Conservation (phyloP, 2,329 filamentous ascomycete genomes). For the Trichoderma endophyticum region DNA sequence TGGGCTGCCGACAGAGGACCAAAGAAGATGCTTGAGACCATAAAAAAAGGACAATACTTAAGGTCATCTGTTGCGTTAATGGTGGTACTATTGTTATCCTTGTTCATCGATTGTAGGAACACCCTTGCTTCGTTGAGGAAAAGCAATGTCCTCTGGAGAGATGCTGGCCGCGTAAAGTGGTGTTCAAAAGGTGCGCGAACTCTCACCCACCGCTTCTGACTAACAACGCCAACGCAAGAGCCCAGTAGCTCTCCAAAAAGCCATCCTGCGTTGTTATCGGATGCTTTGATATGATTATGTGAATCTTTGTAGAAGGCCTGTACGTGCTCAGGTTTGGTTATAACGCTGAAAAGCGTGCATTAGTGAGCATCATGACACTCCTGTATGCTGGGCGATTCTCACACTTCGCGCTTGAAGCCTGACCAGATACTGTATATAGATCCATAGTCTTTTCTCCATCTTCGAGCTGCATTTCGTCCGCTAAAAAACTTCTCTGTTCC, state of each 20-base stretch:
- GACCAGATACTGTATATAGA: constrained; percentile 18
- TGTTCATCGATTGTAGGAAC: neutral
- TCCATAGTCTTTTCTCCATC: constrained; percentile 1
- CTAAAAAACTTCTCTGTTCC: constrained; percentile 16
- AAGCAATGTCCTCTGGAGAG: neutral
- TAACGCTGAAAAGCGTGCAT: neutral
- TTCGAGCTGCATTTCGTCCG: neutral
- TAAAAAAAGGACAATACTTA: constrained; percentile 13
- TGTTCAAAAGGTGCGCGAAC: constrained; percentile 12
- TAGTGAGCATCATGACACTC: neutral
- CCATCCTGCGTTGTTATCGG: constrained; percentile 12
- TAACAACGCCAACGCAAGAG: constrained; percentile 17
- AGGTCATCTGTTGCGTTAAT: constrained; percentile 8
- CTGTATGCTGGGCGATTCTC: neutral
- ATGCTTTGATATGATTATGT: constrained; percentile 14
- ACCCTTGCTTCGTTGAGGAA: neutral
- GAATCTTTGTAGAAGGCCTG: constrained; percentile 16
- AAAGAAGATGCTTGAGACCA: constrained; percentile 16
- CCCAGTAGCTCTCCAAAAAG: constrained; percentile 15
- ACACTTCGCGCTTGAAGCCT: constrained; percentile 16
- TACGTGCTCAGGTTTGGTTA: constrained; percentile 13
- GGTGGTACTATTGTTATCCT: neutral
- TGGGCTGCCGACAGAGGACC: neutral
- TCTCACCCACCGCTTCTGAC: neutral
- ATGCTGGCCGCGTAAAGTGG: constrained; percentile 8